Conservation (phyloP, 2,329 filamentous ascomycete species). For the Hirsutella minnesotensis region DNA sequence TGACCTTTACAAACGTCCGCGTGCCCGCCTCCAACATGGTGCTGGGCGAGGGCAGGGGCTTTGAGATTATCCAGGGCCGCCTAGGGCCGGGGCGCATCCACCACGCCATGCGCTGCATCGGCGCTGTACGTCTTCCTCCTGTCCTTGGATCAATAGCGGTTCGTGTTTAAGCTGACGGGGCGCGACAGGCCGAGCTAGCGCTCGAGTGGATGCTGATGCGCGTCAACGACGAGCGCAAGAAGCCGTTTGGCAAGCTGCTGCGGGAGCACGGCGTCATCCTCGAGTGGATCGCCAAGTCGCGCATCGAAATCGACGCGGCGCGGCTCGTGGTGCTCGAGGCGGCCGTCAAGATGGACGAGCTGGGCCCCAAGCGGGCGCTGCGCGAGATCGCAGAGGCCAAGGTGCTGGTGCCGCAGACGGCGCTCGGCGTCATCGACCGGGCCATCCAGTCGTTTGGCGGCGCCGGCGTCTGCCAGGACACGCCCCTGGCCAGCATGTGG, state of each 20-base stretch:
- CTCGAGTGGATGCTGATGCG: constrained; percentile 92
- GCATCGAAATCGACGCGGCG: constrained; percentile 87
- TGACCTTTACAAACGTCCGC: constrained; percentile 80
- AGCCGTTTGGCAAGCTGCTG: constrained; percentile 79
- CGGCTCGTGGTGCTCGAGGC: constrained; percentile 88
- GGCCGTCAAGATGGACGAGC: constrained; percentile 85
- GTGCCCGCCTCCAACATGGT: constrained; percentile 77
- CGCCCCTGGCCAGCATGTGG: constrained; percentile 79
- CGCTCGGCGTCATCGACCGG: constrained; percentile 81
- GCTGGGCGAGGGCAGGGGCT: constrained; percentile 84
- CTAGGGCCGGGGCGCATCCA: constrained; percentile 94
- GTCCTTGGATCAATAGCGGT: too few relatives aligned
- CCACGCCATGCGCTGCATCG: constrained; percentile 93
- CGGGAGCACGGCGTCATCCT: constrained; percentile 87
- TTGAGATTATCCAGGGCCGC: constrained; percentile 96
- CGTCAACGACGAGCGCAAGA: constrained; percentile 85
- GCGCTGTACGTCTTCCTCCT: constrained; percentile 46
- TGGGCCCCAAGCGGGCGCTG: constrained; percentile 77
- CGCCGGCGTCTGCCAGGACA: constrained; percentile 87
- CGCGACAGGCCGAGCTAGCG: constrained; percentile 62
- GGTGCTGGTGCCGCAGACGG: constrained; percentile 73
- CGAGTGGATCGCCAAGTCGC: constrained; percentile 84
- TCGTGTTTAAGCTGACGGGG: background rate
- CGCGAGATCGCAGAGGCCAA: constrained; percentile 95
- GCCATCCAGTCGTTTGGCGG: constrained; percentile 89